phyloP scores from a whole-genome alignment of 208 protist species.

The Crithidia acanthocephali region DNA sequence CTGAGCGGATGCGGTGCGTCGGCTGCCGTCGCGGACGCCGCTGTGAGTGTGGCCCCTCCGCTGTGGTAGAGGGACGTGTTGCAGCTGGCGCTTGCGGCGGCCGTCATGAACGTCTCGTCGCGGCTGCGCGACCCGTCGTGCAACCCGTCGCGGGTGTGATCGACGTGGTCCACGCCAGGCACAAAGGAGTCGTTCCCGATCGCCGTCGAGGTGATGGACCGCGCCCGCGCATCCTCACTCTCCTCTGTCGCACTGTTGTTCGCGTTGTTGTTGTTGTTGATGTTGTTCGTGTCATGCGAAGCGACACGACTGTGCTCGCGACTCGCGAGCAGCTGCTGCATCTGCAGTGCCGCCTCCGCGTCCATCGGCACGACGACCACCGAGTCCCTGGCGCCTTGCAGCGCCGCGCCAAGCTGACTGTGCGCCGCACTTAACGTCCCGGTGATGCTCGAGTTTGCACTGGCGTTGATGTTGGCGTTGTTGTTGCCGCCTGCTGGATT shows the following conservation, averaged over 20 bases:
- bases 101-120: neutral
- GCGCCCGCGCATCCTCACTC: neutral
- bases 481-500: neutral
- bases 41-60: too few relatives aligned
- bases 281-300: neutral
- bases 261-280: neutral
- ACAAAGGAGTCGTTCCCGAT: neutral
- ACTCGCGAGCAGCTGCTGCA: slow-evolving; percentile 23
- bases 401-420: slow-evolving; percentile 5
- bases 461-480: slow-evolving; percentile 19
- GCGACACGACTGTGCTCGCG: slow-evolving; percentile 3
- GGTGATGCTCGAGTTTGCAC: slow-evolving; percentile 10
- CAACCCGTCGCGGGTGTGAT: neutral
- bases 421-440: slow-evolving; percentile 5
- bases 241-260: neutral
- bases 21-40: too few relatives aligned
- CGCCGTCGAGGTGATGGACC: neutral
- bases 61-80: neutral
- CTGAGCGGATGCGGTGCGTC: neutral
- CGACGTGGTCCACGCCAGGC: neutral
- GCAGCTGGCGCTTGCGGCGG: neutral
- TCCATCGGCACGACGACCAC: slow-evolving; percentile 25
- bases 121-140: neutral
- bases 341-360: slow-evolving; percentile 18
- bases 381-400: slow-evolving; percentile 4